These are phyloP conservation scores for Morella rubra DNA, from an alignment of 306 rosid genomes.

Conservation along the genomic window DNA sequence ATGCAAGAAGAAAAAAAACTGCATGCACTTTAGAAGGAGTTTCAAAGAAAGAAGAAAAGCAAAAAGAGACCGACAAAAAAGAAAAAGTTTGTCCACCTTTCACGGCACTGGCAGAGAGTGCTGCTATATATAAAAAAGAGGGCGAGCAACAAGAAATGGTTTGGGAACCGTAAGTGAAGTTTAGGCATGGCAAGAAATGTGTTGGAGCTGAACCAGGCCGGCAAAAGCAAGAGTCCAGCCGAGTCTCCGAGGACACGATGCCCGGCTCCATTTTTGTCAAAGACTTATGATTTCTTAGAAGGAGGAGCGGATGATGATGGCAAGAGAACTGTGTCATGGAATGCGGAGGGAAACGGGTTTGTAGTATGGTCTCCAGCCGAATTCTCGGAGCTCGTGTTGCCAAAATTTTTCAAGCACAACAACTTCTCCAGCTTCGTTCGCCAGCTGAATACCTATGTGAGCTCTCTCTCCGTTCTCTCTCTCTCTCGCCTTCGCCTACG, in stretches of 20 bases:
- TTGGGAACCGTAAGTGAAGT: conserved; percentile 25
- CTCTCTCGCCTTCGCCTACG: background rate
- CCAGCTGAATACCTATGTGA: conserved; percentile 83
- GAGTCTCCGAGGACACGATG: conserved; percentile 45
- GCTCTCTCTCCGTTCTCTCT: conserved; percentile 20
- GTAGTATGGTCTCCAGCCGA: conserved; percentile 86
- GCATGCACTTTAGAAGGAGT: conserved; percentile 2
- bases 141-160: conserved; percentile 26
- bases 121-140: conserved; percentile 13
- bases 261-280: conserved; percentile 70
- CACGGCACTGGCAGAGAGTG: conserved; percentile 18
- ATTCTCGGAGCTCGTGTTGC: conserved; percentile 70
- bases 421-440: conserved; percentile 96
- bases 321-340: conserved; percentile 61
- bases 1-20: too few species aligned
- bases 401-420: conserved; percentile 80
- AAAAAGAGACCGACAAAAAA: background rate
- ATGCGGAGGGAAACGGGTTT: conserved; percentile 63
- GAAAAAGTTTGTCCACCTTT: conserved; percentile 5
- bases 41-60: background rate
- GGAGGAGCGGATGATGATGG: conserved; percentile 18
- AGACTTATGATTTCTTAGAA: conserved; percentile 71
- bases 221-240: conserved; percentile 4
- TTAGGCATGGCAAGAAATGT: conserved; percentile 26
- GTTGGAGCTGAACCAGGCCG: conserved; percentile 28